Base-by-base conservation (phyloP, 305 asterid species). In the Plantago coronopus region DNA sequence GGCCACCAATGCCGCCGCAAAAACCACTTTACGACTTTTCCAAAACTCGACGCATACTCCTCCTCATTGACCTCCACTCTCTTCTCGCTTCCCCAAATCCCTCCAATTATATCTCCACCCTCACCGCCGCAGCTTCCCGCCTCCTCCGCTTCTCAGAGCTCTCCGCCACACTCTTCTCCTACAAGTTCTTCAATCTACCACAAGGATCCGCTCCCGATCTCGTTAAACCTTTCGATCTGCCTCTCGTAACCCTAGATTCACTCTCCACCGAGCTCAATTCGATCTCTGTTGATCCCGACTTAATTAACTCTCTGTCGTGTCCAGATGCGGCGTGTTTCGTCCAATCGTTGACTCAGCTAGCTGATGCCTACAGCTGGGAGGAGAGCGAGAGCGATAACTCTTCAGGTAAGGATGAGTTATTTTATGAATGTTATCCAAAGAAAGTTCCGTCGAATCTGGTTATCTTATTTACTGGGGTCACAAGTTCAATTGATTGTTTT, bases 1-100 rank as follows among this genome's bases (percentile, higher is more conserved):
- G 96, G 31, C 34, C 38, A 29, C 70, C 68, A 37, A 58, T 57
- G 37, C 82, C 83, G 93, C 70, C 73, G 66, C 74, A 67, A 59
- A 77, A 75, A 46, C 50, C 63, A 43, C 51, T 40, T n/a, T 34
- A 72, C 29, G 68, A 84, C 62, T 80, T 80, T 76, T 77, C 91
- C 13, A 78, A 65, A 72, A 83, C 94, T n/a, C 83, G 79, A 23
- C 89, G 99, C n/a, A 29, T 93, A 16, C 83, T 89, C 37, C 74
- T 93, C 54, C 79, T 87, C 60, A 75, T 89, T 68, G 97, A 93
- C 75, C 90, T 93, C 48, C 81, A 80, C 50, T 96, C 97, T 17
- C 75, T 93, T 56, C 74, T 81, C 77, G 51, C 68, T 2, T 79
- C 78, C 57, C 78, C 57, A 55, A 76, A 76, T 65, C 86, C 90